Evolutionary conservation across 2,329 filamentous ascomycete species (phyloP).

Genomic region (Botrytis pseudocinerea): DNA sequence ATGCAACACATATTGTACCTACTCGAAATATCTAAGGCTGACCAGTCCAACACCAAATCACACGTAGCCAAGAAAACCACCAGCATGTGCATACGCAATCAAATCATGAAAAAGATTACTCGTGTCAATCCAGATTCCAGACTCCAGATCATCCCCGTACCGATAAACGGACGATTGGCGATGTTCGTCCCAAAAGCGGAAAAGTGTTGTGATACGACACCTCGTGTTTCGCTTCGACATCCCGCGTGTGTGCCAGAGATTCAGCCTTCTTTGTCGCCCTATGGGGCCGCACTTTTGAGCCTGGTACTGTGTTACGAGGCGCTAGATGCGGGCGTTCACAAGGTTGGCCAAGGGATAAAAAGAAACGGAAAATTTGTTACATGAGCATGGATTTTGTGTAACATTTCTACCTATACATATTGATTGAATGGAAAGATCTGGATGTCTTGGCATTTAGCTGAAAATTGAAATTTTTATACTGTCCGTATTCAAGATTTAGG

Average conservation of each 20-base stretch:
- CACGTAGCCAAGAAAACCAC: neutral
- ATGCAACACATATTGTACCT: constrained; percentile 11
- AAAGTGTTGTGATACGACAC: constrained; percentile 13
- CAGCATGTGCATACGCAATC: constrained; percentile 5
- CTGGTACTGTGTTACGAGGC: neutral
- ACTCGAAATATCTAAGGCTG: constrained; percentile 19
- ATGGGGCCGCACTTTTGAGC: constrained; percentile 4
- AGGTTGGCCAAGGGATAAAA: constrained; percentile 9
- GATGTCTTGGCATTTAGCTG: constrained; percentile 21
- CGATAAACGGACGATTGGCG: constrained; percentile 15
- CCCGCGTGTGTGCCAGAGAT: constrained; percentile 11
- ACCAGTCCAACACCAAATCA: neutral
- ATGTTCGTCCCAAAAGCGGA: constrained; percentile 11
- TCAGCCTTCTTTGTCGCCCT: constrained; percentile 25
- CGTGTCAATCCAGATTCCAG: neutral
- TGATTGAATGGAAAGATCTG: constrained; percentile 11
- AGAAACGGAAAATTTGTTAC: constrained; percentile 15
- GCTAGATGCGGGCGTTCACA: constrained; percentile 13
- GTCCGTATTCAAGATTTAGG: neutral
- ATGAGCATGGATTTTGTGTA: constrained; percentile 7
- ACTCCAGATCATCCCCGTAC: constrained; percentile 4
- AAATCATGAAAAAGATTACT: neutral
- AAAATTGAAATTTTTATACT: neutral
- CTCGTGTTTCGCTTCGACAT: constrained; percentile 22
- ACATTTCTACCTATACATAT: neutral